These are phyloP conservation scores for Musa balbisiana DNA, from an alignment of 202 grass and related monocot genomes.

Conservation along the genomic window DNA sequence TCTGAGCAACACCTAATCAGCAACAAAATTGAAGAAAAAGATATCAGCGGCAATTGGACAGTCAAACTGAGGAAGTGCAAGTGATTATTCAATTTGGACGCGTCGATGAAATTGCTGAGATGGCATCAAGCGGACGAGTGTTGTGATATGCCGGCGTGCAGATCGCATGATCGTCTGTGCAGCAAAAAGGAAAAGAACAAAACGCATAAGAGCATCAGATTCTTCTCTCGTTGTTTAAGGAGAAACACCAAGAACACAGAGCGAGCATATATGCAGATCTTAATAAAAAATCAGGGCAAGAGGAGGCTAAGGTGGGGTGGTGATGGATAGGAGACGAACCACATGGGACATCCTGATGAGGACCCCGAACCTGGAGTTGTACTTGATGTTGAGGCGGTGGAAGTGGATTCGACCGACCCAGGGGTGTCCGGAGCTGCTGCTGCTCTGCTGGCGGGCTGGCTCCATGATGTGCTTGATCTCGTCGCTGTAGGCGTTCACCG, in stretches of 20 bases:
- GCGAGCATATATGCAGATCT: neutral
- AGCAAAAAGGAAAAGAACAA: neutral
- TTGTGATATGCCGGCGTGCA: constrained; percentile 5
- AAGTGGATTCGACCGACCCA: neutral
- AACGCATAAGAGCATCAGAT: neutral
- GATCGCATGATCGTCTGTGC: constrained; percentile 6
- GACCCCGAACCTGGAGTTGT: neutral
- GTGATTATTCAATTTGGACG: neutral
- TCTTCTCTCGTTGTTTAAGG: too few relatives aligned
- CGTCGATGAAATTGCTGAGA: constrained; percentile 16
- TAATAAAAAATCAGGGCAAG: neutral
- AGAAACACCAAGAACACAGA: neutral
- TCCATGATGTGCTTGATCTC: neutral
- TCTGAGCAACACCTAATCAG: neutral
- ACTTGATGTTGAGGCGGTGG: constrained; percentile 4
- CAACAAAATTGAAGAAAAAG: neutral
- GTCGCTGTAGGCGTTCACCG: neutral
- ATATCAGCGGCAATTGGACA: neutral
- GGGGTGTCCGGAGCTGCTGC: neutral
- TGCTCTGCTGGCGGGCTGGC: neutral
- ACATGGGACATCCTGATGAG: neutral
- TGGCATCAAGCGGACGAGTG: constrained; percentile 6
- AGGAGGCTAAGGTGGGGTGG: neutral
- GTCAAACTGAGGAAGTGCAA: neutral
- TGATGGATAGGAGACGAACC: neutral